These are phyloP conservation scores for Turritis glabra DNA, from an alignment of 345 rosid species.

Conservation along the genomic window DNA sequence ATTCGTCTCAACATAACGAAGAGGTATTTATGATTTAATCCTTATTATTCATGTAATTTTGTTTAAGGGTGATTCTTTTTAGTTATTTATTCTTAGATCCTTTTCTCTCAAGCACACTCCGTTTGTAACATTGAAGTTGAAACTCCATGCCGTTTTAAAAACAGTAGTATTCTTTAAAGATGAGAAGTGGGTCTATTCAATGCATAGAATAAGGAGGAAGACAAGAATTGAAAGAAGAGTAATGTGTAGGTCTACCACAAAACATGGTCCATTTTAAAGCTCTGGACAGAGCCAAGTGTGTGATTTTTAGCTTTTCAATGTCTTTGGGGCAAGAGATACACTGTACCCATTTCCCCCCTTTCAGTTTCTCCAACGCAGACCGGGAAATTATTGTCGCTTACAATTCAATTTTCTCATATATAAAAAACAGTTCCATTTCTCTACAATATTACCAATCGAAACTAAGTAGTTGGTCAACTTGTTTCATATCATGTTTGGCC, in stretches of 20 bases:
- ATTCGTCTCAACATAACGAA: background rate
- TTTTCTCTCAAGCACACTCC: background rate
- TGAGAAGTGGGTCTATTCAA: slow-evolving; percentile 6
- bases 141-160: slow-evolving; percentile 7
- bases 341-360: slow-evolving; percentile 25
- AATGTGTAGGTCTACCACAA: slow-evolving; percentile 39
- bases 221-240: slow-evolving; percentile 29
- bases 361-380: slow-evolving; percentile 20
- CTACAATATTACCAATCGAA: background rate
- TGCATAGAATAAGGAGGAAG: slow-evolving; percentile 14
- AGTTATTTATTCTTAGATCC: background rate
- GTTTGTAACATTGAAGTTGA: background rate
- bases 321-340: slow-evolving; percentile 36
- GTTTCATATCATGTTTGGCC: background rate
- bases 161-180: background rate
- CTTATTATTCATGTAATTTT: background rate
- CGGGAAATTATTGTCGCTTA: background rate
- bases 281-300: slow-evolving; percentile 20
- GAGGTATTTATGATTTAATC: background rate
- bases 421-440: background rate
- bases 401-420: background rate
- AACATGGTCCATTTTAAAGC: slow-evolving; percentile 36
- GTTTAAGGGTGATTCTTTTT: background rate
- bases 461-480: background rate
- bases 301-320: slow-evolving; percentile 35